Percentiles rank a stretch among this genome's conserved stretches.
Conservation (phyloP, 805 yeast species). For the Wickerhamiella qilinensis region DNA sequence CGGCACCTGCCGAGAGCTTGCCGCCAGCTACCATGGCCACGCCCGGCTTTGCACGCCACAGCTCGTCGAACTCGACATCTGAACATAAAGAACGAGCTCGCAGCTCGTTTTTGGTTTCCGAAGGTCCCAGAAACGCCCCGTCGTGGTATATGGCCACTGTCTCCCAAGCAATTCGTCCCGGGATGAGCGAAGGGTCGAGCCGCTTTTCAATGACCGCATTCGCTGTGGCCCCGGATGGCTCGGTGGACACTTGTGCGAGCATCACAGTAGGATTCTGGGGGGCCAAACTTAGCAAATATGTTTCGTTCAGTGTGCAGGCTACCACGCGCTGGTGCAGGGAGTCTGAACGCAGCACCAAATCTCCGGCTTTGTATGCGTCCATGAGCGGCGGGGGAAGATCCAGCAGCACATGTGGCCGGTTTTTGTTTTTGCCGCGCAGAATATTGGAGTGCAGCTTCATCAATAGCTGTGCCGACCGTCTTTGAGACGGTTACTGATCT, state of each 20-base stretch:
- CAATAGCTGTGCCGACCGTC: no score
- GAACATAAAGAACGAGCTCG: slow-evolving; percentile 23
- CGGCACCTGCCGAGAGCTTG: slow-evolving; percentile 23
- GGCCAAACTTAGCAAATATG: slow-evolving; percentile 1
- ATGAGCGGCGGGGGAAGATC: slow-evolving; percentile 18
- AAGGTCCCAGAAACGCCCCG: not conserved
- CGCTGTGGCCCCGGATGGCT: not conserved
- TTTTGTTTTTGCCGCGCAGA: slow-evolving; percentile 3
- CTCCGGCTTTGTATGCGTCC: slow-evolving; percentile 11
- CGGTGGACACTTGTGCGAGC: not conserved
- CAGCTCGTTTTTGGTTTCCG: slow-evolving; percentile 1
- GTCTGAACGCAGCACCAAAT: slow-evolving; percentile 5
- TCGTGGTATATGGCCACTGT: slow-evolving; percentile 13
- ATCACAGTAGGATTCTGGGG: slow-evolving; percentile 1
- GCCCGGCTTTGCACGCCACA: slow-evolving; percentile 43
- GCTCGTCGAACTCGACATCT: slow-evolving; percentile 30
- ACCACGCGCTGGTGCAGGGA: slow-evolving; percentile 1
- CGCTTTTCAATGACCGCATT: not conserved
- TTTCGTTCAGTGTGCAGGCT: slow-evolving; percentile 10
- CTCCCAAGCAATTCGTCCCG: slow-evolving; percentile 12
- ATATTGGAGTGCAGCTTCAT: not conserved
- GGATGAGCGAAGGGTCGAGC: not conserved
- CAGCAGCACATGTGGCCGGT: slow-evolving; percentile 12
- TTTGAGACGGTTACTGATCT: no score
- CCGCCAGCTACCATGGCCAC: slow-evolving; percentile 37